Percentiles rank a stretch among this genome's conserved stretches.
These are phyloP conservation scores for Xylaria sp. DNA, from an alignment of 2,329 filamentous ascomycete genomes.

Conservation along the genomic window DNA sequence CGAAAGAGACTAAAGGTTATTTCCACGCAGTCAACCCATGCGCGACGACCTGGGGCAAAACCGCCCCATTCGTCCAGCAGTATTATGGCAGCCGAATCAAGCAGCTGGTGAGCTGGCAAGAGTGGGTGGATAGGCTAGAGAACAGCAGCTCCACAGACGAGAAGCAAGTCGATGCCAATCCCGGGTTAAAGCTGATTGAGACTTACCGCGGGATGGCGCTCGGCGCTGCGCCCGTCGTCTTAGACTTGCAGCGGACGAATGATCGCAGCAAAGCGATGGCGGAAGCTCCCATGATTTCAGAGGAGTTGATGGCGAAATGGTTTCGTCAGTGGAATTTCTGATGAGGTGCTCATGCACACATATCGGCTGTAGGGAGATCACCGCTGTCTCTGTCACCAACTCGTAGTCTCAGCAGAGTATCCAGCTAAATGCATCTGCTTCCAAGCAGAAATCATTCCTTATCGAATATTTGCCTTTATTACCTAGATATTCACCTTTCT, in stretches of 20 bases:
- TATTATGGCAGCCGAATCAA: constrained; percentile 54
- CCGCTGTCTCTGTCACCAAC: too few species aligned
- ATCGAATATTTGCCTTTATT: too few species aligned
- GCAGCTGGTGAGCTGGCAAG: constrained; percentile 54
- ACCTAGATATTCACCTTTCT: not conserved
- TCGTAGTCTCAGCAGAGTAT: not conserved
- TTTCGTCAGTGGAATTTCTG: constrained; percentile 57
- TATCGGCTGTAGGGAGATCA: not conserved
- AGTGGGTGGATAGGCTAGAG: constrained; percentile 60
- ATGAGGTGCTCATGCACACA: not conserved
- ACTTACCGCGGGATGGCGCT: constrained; percentile 52
- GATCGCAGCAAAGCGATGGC: constrained; percentile 56
- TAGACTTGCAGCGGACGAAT: constrained; percentile 55
- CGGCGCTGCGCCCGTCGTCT: constrained; percentile 48
- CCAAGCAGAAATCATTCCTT: not conserved
- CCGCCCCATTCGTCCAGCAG: constrained; percentile 55
- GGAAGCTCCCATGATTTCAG: constrained; percentile 54
- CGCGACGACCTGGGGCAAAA: constrained; percentile 52
- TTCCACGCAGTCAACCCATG: constrained; percentile 63
- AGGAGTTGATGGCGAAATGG: constrained; percentile 59
- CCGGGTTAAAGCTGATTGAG: constrained; percentile 50
- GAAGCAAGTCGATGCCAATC: constrained; percentile 21
- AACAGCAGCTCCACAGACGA: constrained; percentile 50
- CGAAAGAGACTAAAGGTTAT: constrained; percentile 51
- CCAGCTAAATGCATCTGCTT: not conserved